Conservation (phyloP, 306 rosid species). For the Casuarina glauca region DNA sequence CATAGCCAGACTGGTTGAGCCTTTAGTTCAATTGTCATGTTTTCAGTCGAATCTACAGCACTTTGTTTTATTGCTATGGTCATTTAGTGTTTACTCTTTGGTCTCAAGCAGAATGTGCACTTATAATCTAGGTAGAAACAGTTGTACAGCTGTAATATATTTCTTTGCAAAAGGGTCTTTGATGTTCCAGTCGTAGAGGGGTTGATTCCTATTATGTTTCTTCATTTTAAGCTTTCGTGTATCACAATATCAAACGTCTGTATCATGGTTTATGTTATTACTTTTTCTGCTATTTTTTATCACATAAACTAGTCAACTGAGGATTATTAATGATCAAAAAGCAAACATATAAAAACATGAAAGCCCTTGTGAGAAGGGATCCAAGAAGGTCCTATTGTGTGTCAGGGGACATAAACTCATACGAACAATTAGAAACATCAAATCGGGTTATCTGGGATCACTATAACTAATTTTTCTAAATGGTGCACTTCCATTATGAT, state of each 20-base stretch:
- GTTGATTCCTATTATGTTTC: not conserved
- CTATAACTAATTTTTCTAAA: not conserved
- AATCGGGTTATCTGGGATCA: not conserved
- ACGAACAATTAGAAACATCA: too few relatives aligned
- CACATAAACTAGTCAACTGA: not conserved
- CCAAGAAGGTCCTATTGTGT: not conserved
- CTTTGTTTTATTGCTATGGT: not conserved
- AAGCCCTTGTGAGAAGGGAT: not conserved
- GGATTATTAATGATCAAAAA: not conserved
- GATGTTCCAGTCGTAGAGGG: not conserved
- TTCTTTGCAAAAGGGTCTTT: not conserved
- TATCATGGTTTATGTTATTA: not conserved
- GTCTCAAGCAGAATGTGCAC: not conserved
- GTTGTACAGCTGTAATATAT: not conserved
- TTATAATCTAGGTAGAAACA: not conserved
- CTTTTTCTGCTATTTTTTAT: not conserved
- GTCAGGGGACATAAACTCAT: too few relatives aligned
- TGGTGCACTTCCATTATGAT: not conserved
- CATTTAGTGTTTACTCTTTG: not conserved
- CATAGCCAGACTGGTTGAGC: not conserved
- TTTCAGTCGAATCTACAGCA: not conserved
- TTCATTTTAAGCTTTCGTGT: not conserved
- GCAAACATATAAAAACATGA: constrained; percentile 1
- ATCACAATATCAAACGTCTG: not conserved
- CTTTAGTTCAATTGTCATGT: not conserved